Base-by-base conservation (phyloP, 495 filamentous ascomycete species). In the Aspergillus cristatus region DNA sequence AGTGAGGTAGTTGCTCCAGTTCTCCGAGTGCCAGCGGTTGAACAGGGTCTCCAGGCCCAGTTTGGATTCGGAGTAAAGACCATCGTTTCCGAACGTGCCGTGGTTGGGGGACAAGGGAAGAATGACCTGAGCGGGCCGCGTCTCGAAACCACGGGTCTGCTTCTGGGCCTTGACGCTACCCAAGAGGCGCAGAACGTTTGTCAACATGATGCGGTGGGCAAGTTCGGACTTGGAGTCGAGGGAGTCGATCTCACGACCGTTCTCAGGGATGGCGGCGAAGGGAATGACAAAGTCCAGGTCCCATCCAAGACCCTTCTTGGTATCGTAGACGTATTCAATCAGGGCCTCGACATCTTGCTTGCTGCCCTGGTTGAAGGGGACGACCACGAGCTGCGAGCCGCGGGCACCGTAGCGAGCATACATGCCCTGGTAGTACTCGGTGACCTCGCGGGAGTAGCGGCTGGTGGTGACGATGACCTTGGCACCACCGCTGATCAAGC, bases 381-480 rank as follows among this genome's bases (percentile, higher is more conserved):
- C 93, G 18, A 99, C 93, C 30, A 97, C 85, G 14, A 99, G 76
- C 63, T 97, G 87, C 38, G 91, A 97, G 41, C 93, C 91, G 44
- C 86, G 86, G 34, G 85, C 82, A 48, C 91, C 91, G 51, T 80
- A 94, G 32, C 88, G 81, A 45, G 89, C 79, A 57, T 97, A 99
- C 87, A 99, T 97, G 31, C 84, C 79, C 66, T 97, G 91, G 66
- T 97, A 99, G 67, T 97, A 97, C 66, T 99, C 93, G 16, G 93
- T 99, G 35, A 97, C 91, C 55, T 96, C 84, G 26, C 86, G 86
- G 2, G 93, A 97, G 72, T 88, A 97, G 41, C 91, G 79, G 57
- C 85, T 93, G 18, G 91, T 97, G 7, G 91, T 97, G 38, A 99
- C 91, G 36, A 95, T 64, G 24, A 99, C 91, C 67, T 87, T 88